Conservation (phyloP, 306 rosid species). For the Trifolium fragiferum region DNA sequence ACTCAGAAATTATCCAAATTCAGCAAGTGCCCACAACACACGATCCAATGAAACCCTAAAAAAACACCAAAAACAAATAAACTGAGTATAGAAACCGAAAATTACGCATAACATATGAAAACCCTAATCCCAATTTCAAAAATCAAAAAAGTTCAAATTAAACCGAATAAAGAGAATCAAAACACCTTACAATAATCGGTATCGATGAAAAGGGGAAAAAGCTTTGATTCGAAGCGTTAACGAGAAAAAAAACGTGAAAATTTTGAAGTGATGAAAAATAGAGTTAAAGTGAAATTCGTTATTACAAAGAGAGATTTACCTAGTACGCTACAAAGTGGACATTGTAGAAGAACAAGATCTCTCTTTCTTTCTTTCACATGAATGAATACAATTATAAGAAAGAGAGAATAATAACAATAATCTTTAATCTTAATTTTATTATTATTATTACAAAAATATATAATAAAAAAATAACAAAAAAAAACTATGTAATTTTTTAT, state of each 20-base stretch:
- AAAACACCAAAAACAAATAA: slow-evolving; percentile 6
- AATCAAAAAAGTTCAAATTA: background rate
- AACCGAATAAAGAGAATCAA: slow-evolving; percentile 2
- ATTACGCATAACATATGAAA: slow-evolving; percentile 30
- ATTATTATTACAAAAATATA: background rate
- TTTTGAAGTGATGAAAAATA: slow-evolving; percentile 23
- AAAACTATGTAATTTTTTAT: no score
- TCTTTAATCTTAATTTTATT: slow-evolving; percentile 12
- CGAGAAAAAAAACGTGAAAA: slow-evolving; percentile 35
- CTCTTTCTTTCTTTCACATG: slow-evolving; percentile 40
- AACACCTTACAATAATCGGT: slow-evolving; percentile 35
- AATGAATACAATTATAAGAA: slow-evolving; percentile 25
- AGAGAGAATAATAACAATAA: slow-evolving; percentile 16
- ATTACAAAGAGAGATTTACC: slow-evolving; percentile 33
- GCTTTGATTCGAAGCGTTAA: slow-evolving; percentile 47
- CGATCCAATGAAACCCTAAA: slow-evolving; percentile 54
- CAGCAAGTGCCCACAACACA: slow-evolving; percentile 36
- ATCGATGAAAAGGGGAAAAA: slow-evolving; percentile 50
- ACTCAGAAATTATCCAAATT: slow-evolving; percentile 42
- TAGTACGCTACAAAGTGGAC: slow-evolving; percentile 46
- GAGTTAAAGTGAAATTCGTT: slow-evolving; percentile 32
- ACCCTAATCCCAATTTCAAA: slow-evolving; percentile 45
- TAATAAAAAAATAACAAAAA: no score
- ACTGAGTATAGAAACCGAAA: background rate
- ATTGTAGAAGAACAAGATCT: slow-evolving; percentile 54